Evolutionary conservation across 805 yeast genomes (phyloP).

Genomic region (Diddensiella transvaalensis): DNA sequence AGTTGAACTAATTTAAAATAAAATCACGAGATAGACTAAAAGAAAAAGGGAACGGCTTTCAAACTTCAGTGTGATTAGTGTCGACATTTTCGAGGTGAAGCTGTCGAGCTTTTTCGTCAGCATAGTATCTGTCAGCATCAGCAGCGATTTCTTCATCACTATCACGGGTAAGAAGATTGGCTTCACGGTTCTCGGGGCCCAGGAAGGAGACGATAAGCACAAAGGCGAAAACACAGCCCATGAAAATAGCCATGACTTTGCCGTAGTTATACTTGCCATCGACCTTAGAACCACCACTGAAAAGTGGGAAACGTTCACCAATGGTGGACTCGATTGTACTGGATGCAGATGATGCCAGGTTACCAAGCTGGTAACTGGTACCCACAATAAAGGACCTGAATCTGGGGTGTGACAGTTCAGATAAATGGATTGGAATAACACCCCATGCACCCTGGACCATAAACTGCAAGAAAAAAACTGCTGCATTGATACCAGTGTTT

Average conservation of each 20-base stretch:
- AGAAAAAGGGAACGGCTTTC: no score
- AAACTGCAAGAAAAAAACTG: slow-evolving; percentile 60
- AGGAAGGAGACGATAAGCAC: slow-evolving; percentile 44
- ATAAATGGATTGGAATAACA: slow-evolving; percentile 59
- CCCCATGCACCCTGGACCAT: slow-evolving; percentile 77
- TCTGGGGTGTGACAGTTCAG: slow-evolving; percentile 63
- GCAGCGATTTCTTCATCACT: slow-evolving; percentile 18
- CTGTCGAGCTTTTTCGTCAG: slow-evolving; percentile 10
- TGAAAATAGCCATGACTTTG: slow-evolving; percentile 66
- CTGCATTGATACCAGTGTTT: slow-evolving; percentile 50
- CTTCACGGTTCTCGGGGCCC: slow-evolving; percentile 52
- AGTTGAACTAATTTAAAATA: no score
- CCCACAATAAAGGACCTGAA: slow-evolving; percentile 62
- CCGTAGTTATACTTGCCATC: slow-evolving; percentile 52
- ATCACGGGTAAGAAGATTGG: slow-evolving; percentile 18
- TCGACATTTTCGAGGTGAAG: slow-evolving; percentile 4
- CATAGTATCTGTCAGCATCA: slow-evolving; percentile 9
- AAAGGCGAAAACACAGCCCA: slow-evolving; percentile 60
- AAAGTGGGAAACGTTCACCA: slow-evolving; percentile 57
- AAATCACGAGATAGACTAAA: no score
- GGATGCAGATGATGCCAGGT: slow-evolving; percentile 66
- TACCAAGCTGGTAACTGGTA: slow-evolving; percentile 66
- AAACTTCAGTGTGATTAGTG: background rate
- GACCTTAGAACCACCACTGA: slow-evolving; percentile 30
- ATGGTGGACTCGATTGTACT: slow-evolving; percentile 66